phyloP scores from a whole-genome alignment of 768 basidiomycete species.

The Mycena epipterygia region DNA sequence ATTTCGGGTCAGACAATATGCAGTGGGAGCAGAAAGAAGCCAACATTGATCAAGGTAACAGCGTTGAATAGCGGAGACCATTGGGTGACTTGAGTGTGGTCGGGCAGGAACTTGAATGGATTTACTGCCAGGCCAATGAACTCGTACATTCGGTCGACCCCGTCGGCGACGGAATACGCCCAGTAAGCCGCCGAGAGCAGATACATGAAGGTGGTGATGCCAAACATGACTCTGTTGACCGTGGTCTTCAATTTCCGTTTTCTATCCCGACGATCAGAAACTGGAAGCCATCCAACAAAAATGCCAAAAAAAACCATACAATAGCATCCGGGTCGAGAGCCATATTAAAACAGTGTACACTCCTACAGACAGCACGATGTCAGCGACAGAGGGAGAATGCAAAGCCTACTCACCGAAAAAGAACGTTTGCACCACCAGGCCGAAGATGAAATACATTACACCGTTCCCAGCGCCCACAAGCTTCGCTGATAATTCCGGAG shows the following conservation, averaged over 20 bases:
- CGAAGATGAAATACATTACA: background rate
- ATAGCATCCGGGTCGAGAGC: constrained; percentile 30
- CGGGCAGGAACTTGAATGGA: background rate
- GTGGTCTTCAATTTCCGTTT: constrained; percentile 22
- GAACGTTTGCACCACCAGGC: constrained; percentile 27
- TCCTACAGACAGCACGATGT: constrained; percentile 1
- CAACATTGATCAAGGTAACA: constrained; percentile 20
- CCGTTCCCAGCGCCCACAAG: background rate
- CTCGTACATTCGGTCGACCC: constrained; percentile 3
- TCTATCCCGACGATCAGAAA: background rate
- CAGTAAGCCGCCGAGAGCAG: constrained; percentile 14
- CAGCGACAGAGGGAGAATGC: background rate
- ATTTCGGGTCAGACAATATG: background rate
- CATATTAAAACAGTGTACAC: constrained; percentile 26
- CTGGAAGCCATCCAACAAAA: background rate
- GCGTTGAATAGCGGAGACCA: constrained; percentile 32
- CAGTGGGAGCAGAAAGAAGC: background rate
- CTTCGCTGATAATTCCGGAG: background rate
- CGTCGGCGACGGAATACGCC: constrained; percentile 18
- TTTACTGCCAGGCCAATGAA: background rate
- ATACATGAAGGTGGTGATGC: constrained; percentile 9
- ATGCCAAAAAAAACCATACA: constrained; percentile 12
- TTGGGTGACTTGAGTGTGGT: constrained; percentile 17
- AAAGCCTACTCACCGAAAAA: constrained; percentile 25
- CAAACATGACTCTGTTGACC: constrained; percentile 27